Conservation (phyloP, 1,284 basidiomycete genomes). For the Termitomyces sp. region DNA sequence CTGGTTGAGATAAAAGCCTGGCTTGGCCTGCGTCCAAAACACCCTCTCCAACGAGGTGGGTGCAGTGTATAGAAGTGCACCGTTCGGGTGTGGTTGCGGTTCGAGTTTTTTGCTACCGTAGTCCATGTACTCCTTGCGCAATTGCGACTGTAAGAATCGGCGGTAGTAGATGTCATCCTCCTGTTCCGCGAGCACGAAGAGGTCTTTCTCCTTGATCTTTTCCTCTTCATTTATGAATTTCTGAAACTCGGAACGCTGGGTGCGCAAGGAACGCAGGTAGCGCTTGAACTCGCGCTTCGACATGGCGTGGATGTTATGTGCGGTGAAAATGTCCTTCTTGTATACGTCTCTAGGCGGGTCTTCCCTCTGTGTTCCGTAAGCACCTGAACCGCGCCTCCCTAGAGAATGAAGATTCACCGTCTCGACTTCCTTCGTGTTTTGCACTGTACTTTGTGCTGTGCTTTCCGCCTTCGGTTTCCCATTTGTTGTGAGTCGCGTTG, state of each 20-base stretch:
- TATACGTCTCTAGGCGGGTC: slow-evolving; percentile 10
- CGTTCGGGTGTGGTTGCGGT: slow-evolving; percentile 59
- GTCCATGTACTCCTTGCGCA: slow-evolving; percentile 27
- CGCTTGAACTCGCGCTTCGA: slow-evolving; percentile 47
- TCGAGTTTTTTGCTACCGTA: slow-evolving; percentile 43
- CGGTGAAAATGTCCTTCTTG: slow-evolving; percentile 18
- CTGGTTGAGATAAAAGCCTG: slow-evolving; percentile 51
- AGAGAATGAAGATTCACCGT: slow-evolving; percentile 19
- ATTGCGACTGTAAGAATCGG: slow-evolving; percentile 33
- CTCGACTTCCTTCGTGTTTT: background rate
- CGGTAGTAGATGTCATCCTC: slow-evolving; percentile 22
- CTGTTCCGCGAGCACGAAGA: slow-evolving; percentile 31
- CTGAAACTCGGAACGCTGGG: slow-evolving; percentile 52
- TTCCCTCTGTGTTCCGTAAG: slow-evolving; percentile 24
- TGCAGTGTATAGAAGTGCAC: slow-evolving; percentile 56
- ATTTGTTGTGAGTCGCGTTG: too few species aligned
- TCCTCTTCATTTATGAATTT: slow-evolving; percentile 32
- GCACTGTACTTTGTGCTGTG: background rate
- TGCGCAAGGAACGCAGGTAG: slow-evolving; percentile 54
- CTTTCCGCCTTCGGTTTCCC: too few species aligned
- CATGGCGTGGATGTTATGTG: slow-evolving; percentile 46
- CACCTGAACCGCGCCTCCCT: slow-evolving; percentile 24
- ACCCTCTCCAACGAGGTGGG: slow-evolving; percentile 48
- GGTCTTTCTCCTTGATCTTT: slow-evolving; percentile 15
- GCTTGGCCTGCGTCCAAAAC: slow-evolving; percentile 46